These are phyloP conservation scores for Lasiodiplodia citricola DNA, from an alignment of 2,329 filamentous ascomycete species.

Conservation along the genomic window DNA sequence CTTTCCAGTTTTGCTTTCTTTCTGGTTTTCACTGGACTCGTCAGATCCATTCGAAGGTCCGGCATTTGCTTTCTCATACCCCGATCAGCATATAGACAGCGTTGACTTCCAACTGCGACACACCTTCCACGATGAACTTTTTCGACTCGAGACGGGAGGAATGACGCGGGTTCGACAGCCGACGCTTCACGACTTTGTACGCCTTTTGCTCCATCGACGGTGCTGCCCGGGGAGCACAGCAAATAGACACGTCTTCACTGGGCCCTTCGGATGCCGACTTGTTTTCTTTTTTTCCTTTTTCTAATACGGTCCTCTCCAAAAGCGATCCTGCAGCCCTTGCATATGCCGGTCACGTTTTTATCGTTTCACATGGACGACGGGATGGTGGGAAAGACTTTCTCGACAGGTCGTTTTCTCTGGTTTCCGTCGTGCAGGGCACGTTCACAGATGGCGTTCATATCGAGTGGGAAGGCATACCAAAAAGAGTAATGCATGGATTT, in stretches of 20 bases:
- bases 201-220: constrained; percentile 42
- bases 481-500: constrained; percentile 26
- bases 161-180: constrained; percentile 40
- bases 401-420: constrained; percentile 24
- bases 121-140: constrained; percentile 46
- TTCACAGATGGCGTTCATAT: constrained; percentile 26
- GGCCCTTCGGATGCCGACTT: constrained; percentile 41
- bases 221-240: constrained; percentile 44
- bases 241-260: constrained; percentile 47
- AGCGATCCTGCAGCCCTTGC: constrained; percentile 42
- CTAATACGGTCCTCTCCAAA: constrained; percentile 39
- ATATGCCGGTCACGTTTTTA: constrained; percentile 26
- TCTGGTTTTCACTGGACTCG: constrained; percentile 38
- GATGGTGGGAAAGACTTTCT: constrained; percentile 20
- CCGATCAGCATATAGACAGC: constrained; percentile 58
- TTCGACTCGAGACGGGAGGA: constrained; percentile 29
- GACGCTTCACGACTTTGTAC: constrained; percentile 48
- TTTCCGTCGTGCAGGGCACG: constrained; percentile 27
- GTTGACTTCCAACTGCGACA: constrained; percentile 52
- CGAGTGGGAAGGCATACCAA: constrained; percentile 26
- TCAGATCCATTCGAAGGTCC: constrained; percentile 40
- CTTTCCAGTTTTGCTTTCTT: constrained; percentile 39
- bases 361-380: constrained; percentile 26
- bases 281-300: constrained; percentile 34
- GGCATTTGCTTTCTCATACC: constrained; percentile 50